A percentile compares a stretch with the other conserved stretches of the same genome.
phyloP scores from a whole-genome alignment of 192 early-diverging fungal genomes.

The Entophlyctis luteolus region DNA sequence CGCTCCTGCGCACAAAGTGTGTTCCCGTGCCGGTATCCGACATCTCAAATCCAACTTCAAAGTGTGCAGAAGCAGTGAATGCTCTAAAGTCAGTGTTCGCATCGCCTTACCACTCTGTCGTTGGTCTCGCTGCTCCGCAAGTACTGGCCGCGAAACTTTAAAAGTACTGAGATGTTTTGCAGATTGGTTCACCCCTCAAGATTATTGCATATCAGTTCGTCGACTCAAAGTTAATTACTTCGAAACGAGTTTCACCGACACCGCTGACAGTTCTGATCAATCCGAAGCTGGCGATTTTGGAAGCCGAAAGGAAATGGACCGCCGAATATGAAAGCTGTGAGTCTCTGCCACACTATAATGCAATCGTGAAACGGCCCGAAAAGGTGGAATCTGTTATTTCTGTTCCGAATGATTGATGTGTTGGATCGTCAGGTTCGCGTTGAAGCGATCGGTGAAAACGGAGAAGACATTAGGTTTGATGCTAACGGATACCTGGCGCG shows the following conservation, averaged over 20 bases:
- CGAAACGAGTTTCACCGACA: neutral
- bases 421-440: constrained; percentile 21
- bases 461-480: constrained; percentile 25
- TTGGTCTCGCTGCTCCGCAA: constrained; percentile 49
- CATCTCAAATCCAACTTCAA: neutral
- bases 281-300: constrained; percentile 30
- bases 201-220: constrained; percentile 41
- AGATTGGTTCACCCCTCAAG: constrained; percentile 41
- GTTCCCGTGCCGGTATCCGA: neutral
- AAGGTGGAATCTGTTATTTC: neutral
- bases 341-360: constrained; percentile 46
- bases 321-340: constrained; percentile 49
- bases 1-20: neutral
- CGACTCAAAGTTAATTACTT: constrained; percentile 26
- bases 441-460: constrained; percentile 35
- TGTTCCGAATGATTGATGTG: neutral
- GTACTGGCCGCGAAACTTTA: neutral
- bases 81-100: constrained; percentile 33
- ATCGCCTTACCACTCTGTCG: constrained; percentile 35
- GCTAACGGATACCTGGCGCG: constrained; percentile 32
- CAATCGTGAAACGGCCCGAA: constrained; percentile 33
- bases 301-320: constrained; percentile 20
- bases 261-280: constrained; percentile 50
- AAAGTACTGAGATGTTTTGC: neutral
- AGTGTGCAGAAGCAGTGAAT: neutral